Base-by-base conservation (phyloP, 2,329 filamentous ascomycete species). In the Colletotrichum lentis region DNA sequence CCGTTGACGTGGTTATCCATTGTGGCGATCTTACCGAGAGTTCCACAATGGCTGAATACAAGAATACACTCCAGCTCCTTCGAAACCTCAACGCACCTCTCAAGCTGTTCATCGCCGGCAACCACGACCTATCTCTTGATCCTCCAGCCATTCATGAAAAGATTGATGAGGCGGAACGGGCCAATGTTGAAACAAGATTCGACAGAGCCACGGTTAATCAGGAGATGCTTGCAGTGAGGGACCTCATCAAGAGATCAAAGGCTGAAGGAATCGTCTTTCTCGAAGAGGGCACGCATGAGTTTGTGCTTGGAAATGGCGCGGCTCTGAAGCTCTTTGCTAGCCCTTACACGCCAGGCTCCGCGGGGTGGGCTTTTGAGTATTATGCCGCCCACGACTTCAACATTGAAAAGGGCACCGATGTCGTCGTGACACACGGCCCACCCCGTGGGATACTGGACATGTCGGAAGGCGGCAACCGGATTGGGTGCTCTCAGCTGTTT, bases 371-470 rank as follows among this genome's bases (percentile, higher is more conserved):
- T 79, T 0, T 88, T 86, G 64, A 83, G 85, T 64, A 10, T n/a
- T 50, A n/a, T n/a, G n/a, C 76, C 2, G 74, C 75, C 0, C 85
- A 86, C 71, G 60, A 73, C 3, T 83, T 81, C 44, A 57, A 69
- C 11, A 79, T 84, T 39, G 72, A 72, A 0, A 4, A 73, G 0
- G 75, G 71, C 0, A 75, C 79, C 0, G 83, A 88, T 70, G 64
- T 88, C 0, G 82, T 79, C 35, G 80, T 88, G 22, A 88, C 86
- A 0, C 85, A 89, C 64, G 85, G 86, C 0, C 86, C 86, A 2
- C 85, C 85, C 0, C 76, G 72, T 8, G 84, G 84, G 2, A 75
- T 89, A 1, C 74, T 87, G 57, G 86, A 89, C 72, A 70, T 73
- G 3, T 79, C 79, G 10, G 63, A 72, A 2, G 70, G 63, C 10